These are phyloP conservation scores for Termitomyces sp. DNA, from an alignment of 768 basidiomycete species.

Conservation along the genomic window DNA sequence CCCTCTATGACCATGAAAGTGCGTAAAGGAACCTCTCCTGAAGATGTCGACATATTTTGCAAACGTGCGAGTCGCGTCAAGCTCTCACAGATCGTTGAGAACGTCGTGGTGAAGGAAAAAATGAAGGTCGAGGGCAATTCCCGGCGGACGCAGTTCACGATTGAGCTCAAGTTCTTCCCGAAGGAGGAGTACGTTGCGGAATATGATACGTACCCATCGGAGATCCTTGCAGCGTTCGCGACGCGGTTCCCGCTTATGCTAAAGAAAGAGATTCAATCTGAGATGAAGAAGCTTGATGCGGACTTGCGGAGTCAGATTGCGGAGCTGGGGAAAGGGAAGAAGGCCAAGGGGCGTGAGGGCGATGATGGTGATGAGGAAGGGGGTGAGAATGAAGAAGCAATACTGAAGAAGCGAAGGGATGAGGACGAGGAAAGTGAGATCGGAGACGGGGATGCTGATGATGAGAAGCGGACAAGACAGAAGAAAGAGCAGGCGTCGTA, in stretches of 20 bases:
- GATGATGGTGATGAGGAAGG: conserved; percentile 55
- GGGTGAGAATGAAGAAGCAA: conserved; percentile 34
- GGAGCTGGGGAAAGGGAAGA: conserved; percentile 80
- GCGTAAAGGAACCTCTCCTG: conserved; percentile 40
- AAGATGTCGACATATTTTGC: conserved; percentile 73
- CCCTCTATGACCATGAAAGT: conserved; percentile 93
- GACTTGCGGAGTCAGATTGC: conserved; percentile 75
- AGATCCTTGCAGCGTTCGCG: conserved; percentile 70
- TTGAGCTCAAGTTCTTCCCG: conserved; percentile 84
- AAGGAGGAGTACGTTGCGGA: conserved; percentile 76
- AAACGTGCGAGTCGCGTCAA: conserved; percentile 83
- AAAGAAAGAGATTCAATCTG: conserved; percentile 79
- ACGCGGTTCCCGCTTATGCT: conserved; percentile 73
- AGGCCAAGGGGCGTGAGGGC: conserved; percentile 35
- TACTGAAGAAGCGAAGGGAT: conserved; percentile 29
- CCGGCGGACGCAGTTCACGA: conserved; percentile 73
- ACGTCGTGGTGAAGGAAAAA: conserved; percentile 74
- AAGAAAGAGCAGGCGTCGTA: conserved; percentile 73
- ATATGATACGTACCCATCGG: conserved; percentile 67
- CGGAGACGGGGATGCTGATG: conserved; percentile 80
- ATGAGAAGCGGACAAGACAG: conserved; percentile 68
- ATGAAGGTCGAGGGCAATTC: conserved; percentile 61
- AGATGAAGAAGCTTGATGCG: conserved; percentile 81
- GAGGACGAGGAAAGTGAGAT: conserved; percentile 71
- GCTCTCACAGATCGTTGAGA: conserved; percentile 84